Evolutionary conservation across 2,329 filamentous ascomycete species (phyloP), one percentile per base, ranked within the genome.

Genomic region (Penicillium brasilianum): DNA sequence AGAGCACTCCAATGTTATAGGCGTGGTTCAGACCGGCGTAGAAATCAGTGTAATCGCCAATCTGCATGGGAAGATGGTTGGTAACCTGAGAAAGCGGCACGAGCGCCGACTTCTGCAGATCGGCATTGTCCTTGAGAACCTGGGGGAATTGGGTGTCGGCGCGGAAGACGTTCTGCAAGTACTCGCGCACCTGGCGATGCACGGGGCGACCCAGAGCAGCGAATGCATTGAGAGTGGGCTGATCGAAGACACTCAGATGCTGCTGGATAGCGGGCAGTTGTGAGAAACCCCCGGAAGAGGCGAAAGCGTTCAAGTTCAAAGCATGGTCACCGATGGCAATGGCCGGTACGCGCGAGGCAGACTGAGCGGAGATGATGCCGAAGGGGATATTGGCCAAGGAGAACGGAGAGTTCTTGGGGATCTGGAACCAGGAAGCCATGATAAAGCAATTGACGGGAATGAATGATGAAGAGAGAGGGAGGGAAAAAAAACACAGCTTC

Each of bases 11-110:
- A 16, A 89, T 84, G 60, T 88, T 89, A 78, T 87, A 89, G 18
- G 91, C 91, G 77, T 95, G 91, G 73, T 93, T 89, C 65, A 89
- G 80, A 14, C 91, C 91, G 10, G 89, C 91, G 72, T 92, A 95
- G 80, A 95, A 95, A 76, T 95, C 91, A 1, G 91, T 92, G 75
- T 94, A 95, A 74, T 94, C 91, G 28, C 90, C 89, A 68, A 94
- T 92, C 57, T 83, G 82, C 85, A 95, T 88, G 2, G 91, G 91
- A 8, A 94, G 72, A 70, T 93, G 89, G 72, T 84, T 88, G 64
- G 82, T 85, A 52, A 88, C 85, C 20, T 86, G 79, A 4, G 81
- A 79, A 51, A 87, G 82, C 0, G 83, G 84, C 3, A 92, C 63
- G 13, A 94, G 75, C 0, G 83, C 85, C 56, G 82, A 78, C 59